Evolutionary conservation across 2,329 filamentous ascomycete genomes (phyloP), one percentile per base, ranked within the genome.

Genomic region (Parascedosporium putredinis): DNA sequence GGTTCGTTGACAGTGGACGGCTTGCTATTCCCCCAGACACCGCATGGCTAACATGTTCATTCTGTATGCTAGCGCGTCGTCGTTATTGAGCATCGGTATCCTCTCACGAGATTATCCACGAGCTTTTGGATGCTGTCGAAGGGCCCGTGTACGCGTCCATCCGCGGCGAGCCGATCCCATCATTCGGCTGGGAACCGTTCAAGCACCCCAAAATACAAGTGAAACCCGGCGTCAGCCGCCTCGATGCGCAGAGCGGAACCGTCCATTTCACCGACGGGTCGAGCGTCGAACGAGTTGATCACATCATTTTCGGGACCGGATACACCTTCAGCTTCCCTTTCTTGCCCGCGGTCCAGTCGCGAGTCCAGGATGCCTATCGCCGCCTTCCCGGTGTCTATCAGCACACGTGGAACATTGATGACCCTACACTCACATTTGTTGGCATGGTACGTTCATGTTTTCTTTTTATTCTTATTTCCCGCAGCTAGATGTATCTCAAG

Each of bases 281-380:
- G 0, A 63, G 56, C 0, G 60, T 76, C 0, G 58, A 69, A 1
- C 64, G 72, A 4, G 70, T 81, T 7, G 77, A 83, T 54, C 60
- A 75, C 47, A 67, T 82, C 24, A 72, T 82, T 36, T 79, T 81
- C 50, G 78, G 74, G 3, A 82, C 78, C 0, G 78, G 78, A 0
- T 81, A 79, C 56, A 71, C 70, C 0, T 81, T 76, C 70, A 75
- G 73, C 2, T 59, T 80, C 0, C 76, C 75, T 0, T 81, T 76
- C 56, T 56, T 78, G 5, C 70, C 72, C 0, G 55, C 71, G 2
- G 64, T 79, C 0, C 64, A 69, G 25, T 62, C 72, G 23, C 61
- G 67, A 14, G 73, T 74, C 51, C 70, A 51, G 20, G 58, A 58
- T 23, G 60, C 59, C 5, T 57, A 63, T 22, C 59, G 62, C 2